Evolutionary conservation across 148 eudicot genomes (phyloP), one percentile per base, ranked within the genome.

Genomic region (Vaccinium corymbosum): DNA sequence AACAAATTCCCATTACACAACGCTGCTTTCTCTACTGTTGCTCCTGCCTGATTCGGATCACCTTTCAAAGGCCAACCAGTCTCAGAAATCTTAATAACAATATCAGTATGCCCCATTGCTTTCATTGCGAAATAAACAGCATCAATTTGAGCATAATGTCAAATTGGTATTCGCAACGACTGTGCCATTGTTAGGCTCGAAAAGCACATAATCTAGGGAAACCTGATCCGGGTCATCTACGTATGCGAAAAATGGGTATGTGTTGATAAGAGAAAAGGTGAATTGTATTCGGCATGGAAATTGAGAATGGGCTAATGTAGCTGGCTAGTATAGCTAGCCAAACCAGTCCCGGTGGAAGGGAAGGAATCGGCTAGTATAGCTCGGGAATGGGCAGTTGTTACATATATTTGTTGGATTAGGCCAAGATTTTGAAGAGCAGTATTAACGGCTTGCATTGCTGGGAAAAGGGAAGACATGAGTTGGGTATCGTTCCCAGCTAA

Each of bases 61-160:
- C 98, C 98, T 79, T 91, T 93, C 0, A 97, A 93, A 0, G 98
- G 98, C 98, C 98, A 95, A 8, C 98, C 98, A 9, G 98, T 95
- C 86, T 95, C 98, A 12, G 98, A 95, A 49, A 94, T 81, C 56
- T 84, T 90, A 12, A 95, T 88, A 76, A 81, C 88, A 3, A 93
- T 87, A 61, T 91, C 91, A 0, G 85, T 87, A 52, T 93, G 94
- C 50, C 99, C 98, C 93, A 93, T 85, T 32, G 86, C 90, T 78
- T 87, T 88, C 1, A 94, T 92, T 0, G 97, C 95, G 0, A 94
- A 87, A 76, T 96, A 96, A 53, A 96, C 92, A n/a, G 99, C 91
- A 85, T 96, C 99, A 6, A 96, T 88, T 83, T 94, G 98, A 55
- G 98, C 98, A 52, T 93, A 92, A 94, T 3, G 88, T 93, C 85